Base-by-base conservation (phyloP, 305 asterid genomes). In the Petunia hybrid region DNA sequence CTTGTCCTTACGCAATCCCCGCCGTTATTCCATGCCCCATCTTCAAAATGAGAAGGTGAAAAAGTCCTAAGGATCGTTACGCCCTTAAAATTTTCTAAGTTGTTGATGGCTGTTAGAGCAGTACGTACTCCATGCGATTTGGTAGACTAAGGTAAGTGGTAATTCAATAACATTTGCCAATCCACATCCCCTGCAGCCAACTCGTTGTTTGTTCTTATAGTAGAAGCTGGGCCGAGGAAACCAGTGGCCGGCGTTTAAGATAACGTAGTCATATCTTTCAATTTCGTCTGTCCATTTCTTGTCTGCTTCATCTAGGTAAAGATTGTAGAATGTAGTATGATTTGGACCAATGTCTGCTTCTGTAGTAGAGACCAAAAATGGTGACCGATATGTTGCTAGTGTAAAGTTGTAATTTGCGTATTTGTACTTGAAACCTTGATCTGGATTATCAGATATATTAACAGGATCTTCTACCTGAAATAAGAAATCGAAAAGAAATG, bases 321-420 rank as follows among this genome's bases (percentile, higher is more conserved):
- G 83, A 75, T 86, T 78, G 81, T 77, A 85, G 12, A 89, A 84
- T 22, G 88, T 85, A 8, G 87, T 82, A 65, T 84, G 85, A 22
- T 86, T 82, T 2, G 85, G 85, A 59, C 89, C 89, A 38, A 82
- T 41, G 42, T 81, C 80, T 13, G 78, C 84, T 56, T 88, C 82
- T 39, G 84, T 66, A 73, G 81, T 31, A 81, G 88, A 86, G 10
- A 94, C 91, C 79, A 95, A 77, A 74, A 89, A 92, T 0, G 97
- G 95, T 41, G 93, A 51, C 92, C 92, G 82, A 57, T 82, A 95
- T 4, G 81, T 81, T 5, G 90, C 91, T 7, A 95, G 84, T 81
- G 95, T 95, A 82, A 95, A 95, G 84, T 95, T 93, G 92, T 92
- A 92, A 71, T 80, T 88, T 13, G 55, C 59, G 88, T 95, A 95